Evolutionary conservation across 768 basidiomycete species (phyloP).

Genomic region (Candolleomyces efflorescens): DNA sequence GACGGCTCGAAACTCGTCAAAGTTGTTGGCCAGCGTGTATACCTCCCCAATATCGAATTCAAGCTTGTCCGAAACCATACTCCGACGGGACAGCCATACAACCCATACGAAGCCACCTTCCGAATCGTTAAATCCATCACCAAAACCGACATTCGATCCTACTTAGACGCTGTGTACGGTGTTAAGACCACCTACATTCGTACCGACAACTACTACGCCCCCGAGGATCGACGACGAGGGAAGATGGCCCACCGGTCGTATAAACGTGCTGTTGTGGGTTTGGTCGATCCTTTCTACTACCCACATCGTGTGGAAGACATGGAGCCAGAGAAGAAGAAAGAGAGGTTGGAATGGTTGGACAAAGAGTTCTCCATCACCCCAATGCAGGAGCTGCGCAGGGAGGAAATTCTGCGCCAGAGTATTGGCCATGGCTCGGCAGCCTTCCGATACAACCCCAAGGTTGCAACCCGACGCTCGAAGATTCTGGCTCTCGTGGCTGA

Average conservation of each 20-base stretch:
- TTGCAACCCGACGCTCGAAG: constrained; percentile 41
- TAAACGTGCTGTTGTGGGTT: constrained; percentile 89
- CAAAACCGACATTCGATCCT: constrained; percentile 88
- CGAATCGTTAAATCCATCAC: constrained; percentile 86
- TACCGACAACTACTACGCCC: constrained; percentile 84
- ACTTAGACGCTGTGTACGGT: constrained; percentile 81
- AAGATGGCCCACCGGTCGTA: constrained; percentile 53
- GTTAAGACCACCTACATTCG: constrained; percentile 91
- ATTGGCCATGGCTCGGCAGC: constrained; percentile 35
- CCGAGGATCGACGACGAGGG: constrained; percentile 31
- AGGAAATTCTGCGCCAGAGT: constrained; percentile 34
- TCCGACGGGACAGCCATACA: constrained; percentile 72
- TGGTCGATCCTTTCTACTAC: constrained; percentile 93
- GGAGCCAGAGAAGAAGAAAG: constrained; percentile 46
- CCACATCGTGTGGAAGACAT: constrained; percentile 81
- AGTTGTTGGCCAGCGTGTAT: constrained; percentile 78
- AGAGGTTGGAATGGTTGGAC: constrained; percentile 61
- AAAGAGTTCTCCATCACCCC: constrained; percentile 49
- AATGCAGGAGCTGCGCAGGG: constrained; percentile 30
- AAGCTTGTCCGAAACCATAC: constrained; percentile 83
- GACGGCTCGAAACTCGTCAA: constrained; percentile 39
- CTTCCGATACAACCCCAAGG: constrained; percentile 39
- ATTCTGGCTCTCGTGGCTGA: constrained; percentile 41
- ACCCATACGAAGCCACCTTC: constrained; percentile 94
- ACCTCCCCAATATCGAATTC: constrained; percentile 86